Evolutionary conservation across 2,329 filamentous ascomycete species (phyloP), one percentile per base, ranked within the genome.

Genomic region (Colletotrichum ledebouriae): DNA sequence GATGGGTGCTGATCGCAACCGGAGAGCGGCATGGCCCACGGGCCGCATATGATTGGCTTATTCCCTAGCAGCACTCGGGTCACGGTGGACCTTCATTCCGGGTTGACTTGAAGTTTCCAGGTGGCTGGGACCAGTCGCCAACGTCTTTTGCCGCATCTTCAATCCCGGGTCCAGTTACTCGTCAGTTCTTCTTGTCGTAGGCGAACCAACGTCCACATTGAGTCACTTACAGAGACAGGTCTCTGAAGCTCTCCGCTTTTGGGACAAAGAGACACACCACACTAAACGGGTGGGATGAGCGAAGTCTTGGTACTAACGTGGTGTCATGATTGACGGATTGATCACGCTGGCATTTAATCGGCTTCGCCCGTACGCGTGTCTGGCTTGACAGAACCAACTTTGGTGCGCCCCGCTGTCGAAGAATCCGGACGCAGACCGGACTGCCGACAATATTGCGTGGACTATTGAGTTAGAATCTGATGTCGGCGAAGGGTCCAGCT

Each of bases 91-190:
- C 37, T 56, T 20, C 63, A 41, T 42, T 41, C 20, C 59, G 63
- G 42, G 63, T 44, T 49, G 29, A 39, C 12, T 52, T 41, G 42
- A 63, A 58, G 44, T 67, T 67, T 63, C 59, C 59, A 63, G 52
- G 50, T 67, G 63, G 63, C 52, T 67, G 63, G 63, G 63, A 67
- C 59, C 25, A 46, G 46, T 50, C 33, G 59, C 11, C 37, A 44
- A 42, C 44, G 34, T 63, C 44, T 33, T 49, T 50, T 50, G 22
- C 42, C 34, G 13, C 58, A 22, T 50, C 58, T 33, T 53, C 20
- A 25, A 15, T 49, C 29, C 33, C 33, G 50, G 37, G 39, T 39
- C 49, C 10, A 4, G 25, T 25, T 25, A 4, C 4, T 5, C 25
- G 41, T 56, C 12, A 41, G 12, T n/a, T 44, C n/a, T 6, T 39